Evolutionary conservation across 768 basidiomycete species (phyloP).

Genomic region (Heimioporus sp.): DNA sequence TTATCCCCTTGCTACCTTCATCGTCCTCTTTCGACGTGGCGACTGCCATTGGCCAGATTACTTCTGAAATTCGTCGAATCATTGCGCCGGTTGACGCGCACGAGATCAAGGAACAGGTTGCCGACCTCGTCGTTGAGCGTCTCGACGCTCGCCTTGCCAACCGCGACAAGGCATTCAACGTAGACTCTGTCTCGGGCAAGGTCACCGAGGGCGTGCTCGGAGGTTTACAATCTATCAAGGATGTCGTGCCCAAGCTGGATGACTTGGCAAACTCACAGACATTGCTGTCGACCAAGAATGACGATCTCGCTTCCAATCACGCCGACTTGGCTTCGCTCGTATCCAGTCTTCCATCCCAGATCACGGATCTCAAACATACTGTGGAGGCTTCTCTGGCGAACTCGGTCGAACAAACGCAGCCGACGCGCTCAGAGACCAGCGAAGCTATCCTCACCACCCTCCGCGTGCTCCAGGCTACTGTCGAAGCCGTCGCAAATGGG

Average conservation of each 20-base stretch:
- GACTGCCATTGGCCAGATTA: constrained; percentile 56
- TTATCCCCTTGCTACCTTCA: constrained; percentile 62
- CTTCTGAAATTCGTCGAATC: constrained; percentile 65
- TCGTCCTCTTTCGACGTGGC: constrained; percentile 48
- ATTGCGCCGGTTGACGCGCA: constrained; percentile 80
- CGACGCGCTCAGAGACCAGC: constrained; percentile 12
- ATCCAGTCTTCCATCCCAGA: constrained; percentile 45
- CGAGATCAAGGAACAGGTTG: constrained; percentile 86
- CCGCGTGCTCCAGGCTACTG: constrained; percentile 43
- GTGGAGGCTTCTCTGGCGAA: constrained; percentile 34
- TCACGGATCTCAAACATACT: constrained; percentile 44
- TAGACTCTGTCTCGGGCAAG: constrained; percentile 54
- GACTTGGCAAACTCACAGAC: constrained; percentile 43
- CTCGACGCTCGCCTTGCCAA: constrained; percentile 78
- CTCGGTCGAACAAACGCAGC: constrained; percentile 17
- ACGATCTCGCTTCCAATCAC: constrained; percentile 39
- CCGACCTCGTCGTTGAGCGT: constrained; percentile 84
- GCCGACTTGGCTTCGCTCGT: constrained; percentile 41
- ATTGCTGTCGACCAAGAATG: constrained; percentile 37
- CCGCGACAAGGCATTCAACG: constrained; percentile 67
- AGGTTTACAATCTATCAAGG: constrained; percentile 40
- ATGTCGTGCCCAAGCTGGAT: constrained; percentile 40
- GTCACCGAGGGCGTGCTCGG: constrained; percentile 53
- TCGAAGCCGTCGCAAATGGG: constrained; percentile 49
- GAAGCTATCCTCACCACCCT: constrained; percentile 36